Evolutionary conservation across 306 rosid species (phyloP), one percentile per base, ranked within the genome.

Genomic region (Boehmeria nivea): DNA sequence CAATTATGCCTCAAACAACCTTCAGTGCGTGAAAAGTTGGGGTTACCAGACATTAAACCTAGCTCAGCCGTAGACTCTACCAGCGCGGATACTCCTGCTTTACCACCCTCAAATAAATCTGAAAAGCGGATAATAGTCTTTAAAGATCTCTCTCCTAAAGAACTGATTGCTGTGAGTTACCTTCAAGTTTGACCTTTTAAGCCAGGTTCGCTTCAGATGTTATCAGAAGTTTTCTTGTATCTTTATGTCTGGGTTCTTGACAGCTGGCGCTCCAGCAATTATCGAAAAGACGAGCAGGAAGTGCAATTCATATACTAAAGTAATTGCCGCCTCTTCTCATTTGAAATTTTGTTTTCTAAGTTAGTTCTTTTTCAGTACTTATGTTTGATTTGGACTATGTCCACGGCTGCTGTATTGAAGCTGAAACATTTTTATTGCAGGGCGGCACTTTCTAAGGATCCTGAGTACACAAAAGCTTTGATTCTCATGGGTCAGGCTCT

Each of bases 361-460:
- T 14, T 52, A 14, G 44, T 43, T 3, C 25, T 43, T 26, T 25
- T 27, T 13, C 0, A 43, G 18, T 17, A 39, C 21, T 36, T 40
- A 21, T 63, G 28, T 46, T 60, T 3, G 31, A 5, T 24, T 24
- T 22, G 48, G 55, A 52, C 61, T 50, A 62, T 52, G 47, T 51
- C 55, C 54, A 44, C 34, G 74, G 16, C 58, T 69, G 60, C 60
- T 27, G 49, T 63, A 20, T 64, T 65, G 65, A 45, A 51, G 64
- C 44, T 37, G 40, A 25, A 16, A 58, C 7, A 4, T 77, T 60
- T 31, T 31, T 47, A 51, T 40, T 55, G 49, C 76, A 91, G 98
- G 67, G 67, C 66, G 61, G 88, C 85, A 63, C 94, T 91, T 66
- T 78, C 81, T 51, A 87, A 91, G 78, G 98, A 91, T 60, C 96